Conservation (phyloP, 2,329 filamentous ascomycete genomes). For the Trichoderma sp. region DNA sequence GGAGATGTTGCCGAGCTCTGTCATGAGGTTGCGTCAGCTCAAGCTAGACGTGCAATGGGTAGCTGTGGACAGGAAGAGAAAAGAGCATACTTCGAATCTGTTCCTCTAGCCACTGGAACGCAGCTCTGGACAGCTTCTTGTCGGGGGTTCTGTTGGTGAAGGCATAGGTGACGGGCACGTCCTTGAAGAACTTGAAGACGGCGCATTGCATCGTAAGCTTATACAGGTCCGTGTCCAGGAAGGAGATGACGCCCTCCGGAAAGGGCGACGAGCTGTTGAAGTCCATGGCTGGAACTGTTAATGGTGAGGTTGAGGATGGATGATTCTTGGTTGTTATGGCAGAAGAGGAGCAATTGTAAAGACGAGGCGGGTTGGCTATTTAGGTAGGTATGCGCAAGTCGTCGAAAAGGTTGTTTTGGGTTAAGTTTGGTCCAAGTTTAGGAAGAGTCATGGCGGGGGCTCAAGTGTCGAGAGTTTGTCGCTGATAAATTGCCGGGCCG, state of each 20-base stretch:
- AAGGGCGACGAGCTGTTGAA: conserved; percentile 68
- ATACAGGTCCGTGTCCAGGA: conserved; percentile 84
- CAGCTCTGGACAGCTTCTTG: conserved; percentile 82
- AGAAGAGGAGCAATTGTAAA: neutral
- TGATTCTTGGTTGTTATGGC: neutral
- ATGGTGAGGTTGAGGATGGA: neutral
- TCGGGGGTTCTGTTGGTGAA: conserved; percentile 95
- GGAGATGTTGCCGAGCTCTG: conserved; percentile 79
- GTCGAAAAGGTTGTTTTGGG: conserved; percentile 20
- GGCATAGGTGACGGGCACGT: conserved; percentile 81
- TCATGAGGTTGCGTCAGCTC: conserved; percentile 34
- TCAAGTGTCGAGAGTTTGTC: conserved; percentile 7
- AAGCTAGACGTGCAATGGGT: neutral
- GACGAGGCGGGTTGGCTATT: neutral
- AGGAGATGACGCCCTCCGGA: conserved; percentile 77
- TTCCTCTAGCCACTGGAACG: conserved; percentile 80
- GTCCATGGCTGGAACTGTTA: conserved; percentile 51
- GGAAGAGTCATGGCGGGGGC: conserved; percentile 2
- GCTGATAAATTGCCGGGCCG: conserved; percentile 20
- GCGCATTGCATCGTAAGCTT: conserved; percentile 99
- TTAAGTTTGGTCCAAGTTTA: conserved; percentile 17
- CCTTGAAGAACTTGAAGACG: conserved; percentile 86
- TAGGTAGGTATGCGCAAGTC: conserved; percentile 4
- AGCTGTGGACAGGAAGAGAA: neutral
- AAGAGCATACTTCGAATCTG: conserved; percentile 74